Percentiles rank a stretch among this genome's conserved stretches.
These are phyloP conservation scores for Bipolaris cookei DNA, from an alignment of 2,329 filamentous ascomycete genomes.

Conservation along the genomic window DNA sequence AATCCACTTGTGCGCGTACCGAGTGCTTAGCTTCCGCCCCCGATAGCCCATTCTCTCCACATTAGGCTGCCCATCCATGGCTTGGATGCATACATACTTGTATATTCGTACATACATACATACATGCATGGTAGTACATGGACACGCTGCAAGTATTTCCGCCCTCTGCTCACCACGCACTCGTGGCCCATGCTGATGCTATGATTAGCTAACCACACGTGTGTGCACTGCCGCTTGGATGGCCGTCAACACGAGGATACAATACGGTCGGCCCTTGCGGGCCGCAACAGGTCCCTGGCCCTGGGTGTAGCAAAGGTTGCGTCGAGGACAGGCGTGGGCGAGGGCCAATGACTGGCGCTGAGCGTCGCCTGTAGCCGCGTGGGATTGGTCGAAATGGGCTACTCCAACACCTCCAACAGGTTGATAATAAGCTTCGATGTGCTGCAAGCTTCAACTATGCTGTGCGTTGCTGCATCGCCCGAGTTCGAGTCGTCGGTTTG, in stretches of 20 bases:
- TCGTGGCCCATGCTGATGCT: too few species aligned
- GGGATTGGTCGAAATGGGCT: background rate
- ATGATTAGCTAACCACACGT: too few species aligned
- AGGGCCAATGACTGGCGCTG: background rate
- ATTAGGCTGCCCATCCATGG: background rate
- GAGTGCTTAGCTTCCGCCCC: slow-evolving; percentile 7
- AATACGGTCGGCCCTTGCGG: background rate
- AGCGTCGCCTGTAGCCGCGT: background rate
- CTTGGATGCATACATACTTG: background rate
- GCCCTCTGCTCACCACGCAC: too few species aligned
- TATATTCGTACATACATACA: background rate
- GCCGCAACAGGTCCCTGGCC: background rate
- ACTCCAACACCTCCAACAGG: background rate
- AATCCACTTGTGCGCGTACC: slow-evolving; percentile 2
- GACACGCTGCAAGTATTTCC: too few species aligned
- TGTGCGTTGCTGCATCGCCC: background rate
- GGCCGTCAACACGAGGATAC: too few species aligned
- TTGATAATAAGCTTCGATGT: background rate
- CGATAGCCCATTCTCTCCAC: background rate
- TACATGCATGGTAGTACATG: too few species aligned
- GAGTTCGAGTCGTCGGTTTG: too few species aligned
- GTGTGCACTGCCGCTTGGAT: too few species aligned
- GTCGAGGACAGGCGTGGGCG: too few species aligned
- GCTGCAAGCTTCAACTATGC: background rate
- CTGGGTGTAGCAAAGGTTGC: too few species aligned